phyloP scores from a whole-genome alignment of 2,329 filamentous ascomycete species.

The Claviceps maximensis region DNA sequence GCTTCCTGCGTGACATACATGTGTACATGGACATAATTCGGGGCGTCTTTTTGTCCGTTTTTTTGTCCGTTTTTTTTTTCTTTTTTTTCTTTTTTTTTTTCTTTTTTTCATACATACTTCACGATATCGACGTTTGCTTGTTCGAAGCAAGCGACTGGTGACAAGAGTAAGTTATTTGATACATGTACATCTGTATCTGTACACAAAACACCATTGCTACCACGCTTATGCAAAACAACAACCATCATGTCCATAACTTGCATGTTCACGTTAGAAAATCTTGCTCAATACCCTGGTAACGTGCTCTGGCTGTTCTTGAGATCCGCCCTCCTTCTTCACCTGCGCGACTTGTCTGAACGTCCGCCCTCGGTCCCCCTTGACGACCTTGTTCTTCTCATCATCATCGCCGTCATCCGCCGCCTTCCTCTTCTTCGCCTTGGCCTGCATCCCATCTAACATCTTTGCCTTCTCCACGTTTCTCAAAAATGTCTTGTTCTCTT shows the following conservation, averaged over 20 bases:
- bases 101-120: too few species aligned
- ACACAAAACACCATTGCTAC: too few species aligned
- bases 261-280: slow-evolving; percentile 36
- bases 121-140: too few species aligned
- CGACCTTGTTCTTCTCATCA: slow-evolving; percentile 9
- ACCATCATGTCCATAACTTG: too few species aligned
- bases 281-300: slow-evolving; percentile 50
- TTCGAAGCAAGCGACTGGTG: too few species aligned
- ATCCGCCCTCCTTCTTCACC: slow-evolving; percentile 33
- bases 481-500: slow-evolving; percentile 72
- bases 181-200: too few species aligned
- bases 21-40: too few species aligned
- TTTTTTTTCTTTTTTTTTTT: too few species aligned
- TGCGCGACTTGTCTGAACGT: slow-evolving; percentile 56
- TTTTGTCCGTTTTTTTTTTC: too few species aligned
- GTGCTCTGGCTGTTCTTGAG: slow-evolving; percentile 37
- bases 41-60: too few species aligned
- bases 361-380: slow-evolving; percentile 15
- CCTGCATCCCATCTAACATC: slow-evolving; percentile 62
- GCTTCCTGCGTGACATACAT: too few species aligned
- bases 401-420: slow-evolving; percentile 13
- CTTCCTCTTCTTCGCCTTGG: slow-evolving; percentile 34
- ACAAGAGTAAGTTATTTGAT: too few species aligned
- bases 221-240: neutral
- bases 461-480: slow-evolving; percentile 68